These are phyloP conservation scores for Leccinum pellstonianum DNA, from an alignment of 768 basidiomycete species.

Conservation along the genomic window DNA sequence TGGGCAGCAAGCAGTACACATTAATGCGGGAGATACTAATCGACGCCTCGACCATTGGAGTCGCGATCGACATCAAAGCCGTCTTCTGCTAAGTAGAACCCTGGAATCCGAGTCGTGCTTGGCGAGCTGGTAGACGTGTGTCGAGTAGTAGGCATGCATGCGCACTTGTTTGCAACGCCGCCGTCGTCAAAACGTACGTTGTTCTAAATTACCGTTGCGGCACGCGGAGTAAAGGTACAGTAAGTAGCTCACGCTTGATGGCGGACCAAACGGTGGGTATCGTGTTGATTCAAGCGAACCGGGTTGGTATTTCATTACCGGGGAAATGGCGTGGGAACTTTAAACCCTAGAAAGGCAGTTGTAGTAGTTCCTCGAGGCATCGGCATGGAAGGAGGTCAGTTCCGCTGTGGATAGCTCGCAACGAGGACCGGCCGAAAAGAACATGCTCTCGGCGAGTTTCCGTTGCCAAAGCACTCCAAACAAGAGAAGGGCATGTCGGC, in stretches of 20 bases:
- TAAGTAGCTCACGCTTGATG: background rate
- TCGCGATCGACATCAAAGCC: conserved; percentile 1
- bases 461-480: conserved; percentile 31
- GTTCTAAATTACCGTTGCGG: conserved; percentile 21
- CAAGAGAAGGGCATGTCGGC: conserved; percentile 34
- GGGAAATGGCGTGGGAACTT: conserved; percentile 21
- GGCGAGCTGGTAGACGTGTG: conserved; percentile 4
- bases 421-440: conserved; percentile 25
- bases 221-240: background rate
- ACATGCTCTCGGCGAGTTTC: conserved; percentile 12
- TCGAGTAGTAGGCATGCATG: background rate
- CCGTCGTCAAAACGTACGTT: conserved; percentile 7
- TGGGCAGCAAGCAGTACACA: background rate
- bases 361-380: conserved; percentile 31
- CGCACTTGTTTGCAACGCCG: conserved; percentile 1
- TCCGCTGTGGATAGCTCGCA: conserved; percentile 24
- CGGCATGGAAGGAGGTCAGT: conserved; percentile 25
- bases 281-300: background rate
- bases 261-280: conserved; percentile 25
- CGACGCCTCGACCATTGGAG: background rate
- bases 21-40: background rate
- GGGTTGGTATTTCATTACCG: conserved; percentile 26
- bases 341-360: conserved; percentile 16
- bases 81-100: background rate
- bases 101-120: conserved; percentile 2